Evolutionary conservation across 2,329 filamentous ascomycete genomes (phyloP).

Genomic region (Sphaerulina musiva): DNA sequence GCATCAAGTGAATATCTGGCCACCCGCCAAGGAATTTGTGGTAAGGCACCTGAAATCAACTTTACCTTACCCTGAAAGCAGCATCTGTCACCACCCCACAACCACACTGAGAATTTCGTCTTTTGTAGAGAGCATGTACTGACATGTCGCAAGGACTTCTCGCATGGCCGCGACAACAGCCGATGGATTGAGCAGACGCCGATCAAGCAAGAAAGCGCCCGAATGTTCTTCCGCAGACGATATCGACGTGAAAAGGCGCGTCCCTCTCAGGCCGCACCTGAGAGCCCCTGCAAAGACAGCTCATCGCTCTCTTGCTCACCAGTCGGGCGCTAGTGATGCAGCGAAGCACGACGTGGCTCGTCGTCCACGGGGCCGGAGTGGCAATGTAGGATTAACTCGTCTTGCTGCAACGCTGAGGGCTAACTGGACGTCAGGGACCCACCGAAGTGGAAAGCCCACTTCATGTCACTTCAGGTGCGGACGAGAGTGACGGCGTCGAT

Average conservation of each 20-base stretch:
- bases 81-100: neutral
- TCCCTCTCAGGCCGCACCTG: neutral
- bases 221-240: constrained; percentile 12
- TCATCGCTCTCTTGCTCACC: neutral
- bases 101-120: neutral
- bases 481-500: neutral
- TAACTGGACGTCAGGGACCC: neutral
- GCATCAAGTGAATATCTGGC: neutral
- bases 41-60: neutral
- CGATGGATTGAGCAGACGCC: neutral
- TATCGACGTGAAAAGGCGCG: constrained; percentile 15
- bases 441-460: neutral
- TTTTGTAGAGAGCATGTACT: neutral
- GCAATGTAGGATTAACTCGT: constrained; percentile 6
- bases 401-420: neutral
- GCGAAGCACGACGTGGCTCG: constrained; percentile 1
- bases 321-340: neutral
- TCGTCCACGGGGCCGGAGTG: constrained; percentile 11
- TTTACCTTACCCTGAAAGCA: neutral
- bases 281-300: neutral
- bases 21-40: neutral
- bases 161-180: constrained; percentile 1
- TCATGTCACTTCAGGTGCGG: constrained; percentile 1
- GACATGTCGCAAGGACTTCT: neutral
- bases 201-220: constrained; percentile 6